Evolutionary conservation across 805 yeast species (phyloP), one percentile per base, ranked within the genome.

Genomic region (Candida khao-thaluensis): DNA sequence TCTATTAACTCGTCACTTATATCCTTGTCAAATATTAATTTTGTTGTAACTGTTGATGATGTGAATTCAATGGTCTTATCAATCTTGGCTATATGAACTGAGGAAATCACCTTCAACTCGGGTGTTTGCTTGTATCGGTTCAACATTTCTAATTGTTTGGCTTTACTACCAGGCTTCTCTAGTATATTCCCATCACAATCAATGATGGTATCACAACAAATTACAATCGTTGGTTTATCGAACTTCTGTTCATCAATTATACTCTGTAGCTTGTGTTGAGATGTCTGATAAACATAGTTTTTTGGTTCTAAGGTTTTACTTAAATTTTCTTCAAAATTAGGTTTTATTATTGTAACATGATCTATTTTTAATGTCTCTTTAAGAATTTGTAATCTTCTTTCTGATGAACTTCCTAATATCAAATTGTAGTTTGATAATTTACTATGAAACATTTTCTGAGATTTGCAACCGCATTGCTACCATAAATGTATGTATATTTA

Each of bases 131-230:
- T 42, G 40, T 64, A 69, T 6, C 37, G 29, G 3, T 47, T 21
- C 16, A 69, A 59, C 66, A 61, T 63, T 18, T 49, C 44, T 31
- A 44, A 22, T 41, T 68, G 73, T 16, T 31, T 50, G 9, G 42
- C 50, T 35, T 50, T 52, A 1, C 62, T 56, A 7, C 28, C 42
- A 0, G 99, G 99, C 58, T 91, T 91, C 56, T 91, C 99, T 46
- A 77, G 76, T 8, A 90, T 78, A 4, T 59, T 48, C 1, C 80
- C 82, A 26, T 77, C 69, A 38, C 76, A 70, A 26, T 76, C 77
- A 11, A 72, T 76, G 5, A 93, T 74, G 0, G 99, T 91, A 59
- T 91, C 99, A 1, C 96, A 91, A 1, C 95, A 52, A 5, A 69
- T 32, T 1, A 64, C 18, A 11, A 52, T 37, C 11, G 44, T 38